phyloP scores from a whole-genome alignment of 2,329 filamentous ascomycete species.

The Verticillium dahliae region DNA sequence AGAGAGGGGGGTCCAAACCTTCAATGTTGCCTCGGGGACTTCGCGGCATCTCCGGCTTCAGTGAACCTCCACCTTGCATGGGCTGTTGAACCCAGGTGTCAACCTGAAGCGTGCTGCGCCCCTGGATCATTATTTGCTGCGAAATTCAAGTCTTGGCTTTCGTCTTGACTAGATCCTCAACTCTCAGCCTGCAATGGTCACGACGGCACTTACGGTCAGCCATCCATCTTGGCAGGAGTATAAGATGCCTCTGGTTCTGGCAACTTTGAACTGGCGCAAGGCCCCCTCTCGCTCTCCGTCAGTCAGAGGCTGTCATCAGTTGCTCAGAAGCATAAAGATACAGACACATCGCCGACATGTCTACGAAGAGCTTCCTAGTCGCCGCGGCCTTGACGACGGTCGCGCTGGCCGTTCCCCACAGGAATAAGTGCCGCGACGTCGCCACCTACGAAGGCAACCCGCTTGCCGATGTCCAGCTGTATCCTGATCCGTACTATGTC shows the following conservation, averaged over 20 bases:
- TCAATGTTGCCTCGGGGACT: too few species aligned
- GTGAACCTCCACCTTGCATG: not conserved
- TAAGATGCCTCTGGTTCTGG: not conserved
- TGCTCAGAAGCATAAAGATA: not conserved
- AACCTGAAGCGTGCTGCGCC: not conserved
- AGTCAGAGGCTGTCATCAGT: not conserved
- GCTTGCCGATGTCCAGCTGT: slow-evolving; percentile 24
- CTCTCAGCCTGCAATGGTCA: not conserved
- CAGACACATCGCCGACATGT: not conserved
- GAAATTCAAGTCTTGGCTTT: not conserved
- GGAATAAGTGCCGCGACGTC: slow-evolving; percentile 3
- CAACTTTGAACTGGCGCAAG: not conserved
- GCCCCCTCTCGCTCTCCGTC: not conserved
- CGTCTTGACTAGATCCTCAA: not conserved
- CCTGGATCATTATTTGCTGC: not conserved
- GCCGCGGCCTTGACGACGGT: slow-evolving; percentile 6
- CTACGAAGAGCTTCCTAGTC: not conserved
- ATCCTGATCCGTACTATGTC: slow-evolving; percentile 28
- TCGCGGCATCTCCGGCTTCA: not conserved
- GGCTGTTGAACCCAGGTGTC: not conserved
- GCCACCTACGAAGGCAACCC: slow-evolving; percentile 27
- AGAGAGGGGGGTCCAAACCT: not conserved
- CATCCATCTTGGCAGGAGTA: slow-evolving; percentile 6
- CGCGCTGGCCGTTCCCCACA: slow-evolving; percentile 4
- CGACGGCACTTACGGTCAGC: not conserved